Percentiles rank a stretch among this genome's conserved stretches.
These are phyloP conservation scores for Thinopyrum obtusiflorum DNA, from an alignment of 202 grass and related monocot species.

Conservation along the genomic window DNA sequence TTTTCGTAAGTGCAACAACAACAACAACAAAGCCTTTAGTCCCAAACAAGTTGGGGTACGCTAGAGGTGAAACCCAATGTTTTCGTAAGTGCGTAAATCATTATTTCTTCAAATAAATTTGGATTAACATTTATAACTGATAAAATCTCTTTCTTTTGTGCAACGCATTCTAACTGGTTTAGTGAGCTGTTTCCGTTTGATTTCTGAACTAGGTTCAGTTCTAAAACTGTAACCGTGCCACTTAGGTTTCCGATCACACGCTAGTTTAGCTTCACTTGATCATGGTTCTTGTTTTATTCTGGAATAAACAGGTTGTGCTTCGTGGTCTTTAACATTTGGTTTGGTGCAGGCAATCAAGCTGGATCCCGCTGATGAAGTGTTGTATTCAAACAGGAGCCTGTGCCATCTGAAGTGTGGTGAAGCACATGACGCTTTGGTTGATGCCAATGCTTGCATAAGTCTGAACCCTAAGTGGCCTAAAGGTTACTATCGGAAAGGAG, in stretches of 20 bases:
- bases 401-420: slow-evolving; percentile 17
- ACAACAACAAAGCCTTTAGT: no score
- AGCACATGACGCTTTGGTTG: background rate
- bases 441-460: slow-evolving; percentile 26
- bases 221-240: background rate
- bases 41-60: no score
- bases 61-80: background rate
- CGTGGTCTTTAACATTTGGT: background rate
- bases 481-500: slow-evolving; percentile 39
- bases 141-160: background rate
- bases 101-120: background rate
- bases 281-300: background rate
- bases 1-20: background rate
- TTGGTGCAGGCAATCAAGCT: slow-evolving; percentile 29
- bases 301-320: background rate
- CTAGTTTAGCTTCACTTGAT: background rate
- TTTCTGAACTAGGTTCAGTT: background rate
- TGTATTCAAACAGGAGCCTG: slow-evolving; percentile 33
- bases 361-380: background rate
- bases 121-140: background rate
- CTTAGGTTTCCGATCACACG: background rate
- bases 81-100: background rate
- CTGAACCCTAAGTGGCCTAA: slow-evolving; percentile 22
- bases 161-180: background rate
- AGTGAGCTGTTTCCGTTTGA: background rate